Percentiles rank a stretch among this genome's conserved stretches.
Conservation (phyloP, 192 early-diverging fungal species). For the Gamsiella multidivaricata region DNA sequence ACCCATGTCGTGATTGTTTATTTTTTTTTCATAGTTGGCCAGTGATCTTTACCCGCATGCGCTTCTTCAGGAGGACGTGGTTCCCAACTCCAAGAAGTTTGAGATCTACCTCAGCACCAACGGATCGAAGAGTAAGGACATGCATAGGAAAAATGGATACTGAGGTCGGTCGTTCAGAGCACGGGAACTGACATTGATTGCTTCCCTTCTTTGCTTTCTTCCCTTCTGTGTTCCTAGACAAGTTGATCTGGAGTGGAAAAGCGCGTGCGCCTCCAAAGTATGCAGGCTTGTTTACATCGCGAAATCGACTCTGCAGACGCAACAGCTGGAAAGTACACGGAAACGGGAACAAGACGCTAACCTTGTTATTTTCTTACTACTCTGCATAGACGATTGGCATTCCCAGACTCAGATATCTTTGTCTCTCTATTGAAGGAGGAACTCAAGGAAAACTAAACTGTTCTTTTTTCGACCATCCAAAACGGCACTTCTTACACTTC, state of each 20-base stretch:
- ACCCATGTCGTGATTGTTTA: not conserved
- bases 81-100: constrained; percentile 35
- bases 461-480: not conserved
- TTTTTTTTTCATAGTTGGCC: constrained; percentile 1
- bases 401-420: constrained; percentile 35
- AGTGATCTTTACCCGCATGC: constrained; percentile 26
- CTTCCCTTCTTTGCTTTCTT: not conserved
- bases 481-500: too few relatives aligned
- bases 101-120: constrained; percentile 39
- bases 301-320: not conserved
- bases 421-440: constrained; percentile 23
- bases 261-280: constrained; percentile 47
- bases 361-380: not conserved
- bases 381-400: constrained; percentile 29
- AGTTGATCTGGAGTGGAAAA: constrained; percentile 47
- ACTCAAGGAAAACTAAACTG: constrained; percentile 22
- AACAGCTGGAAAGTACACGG: not conserved
- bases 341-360: too few relatives aligned
- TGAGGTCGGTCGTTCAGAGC: too few relatives aligned
- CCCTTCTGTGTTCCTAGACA: constrained; percentile 10
- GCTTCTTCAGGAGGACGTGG: constrained; percentile 21
- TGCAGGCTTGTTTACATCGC: too few relatives aligned
- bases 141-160: too few relatives aligned
- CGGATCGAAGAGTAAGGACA: constrained; percentile 25
- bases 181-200: not conserved